Evolutionary conservation across 371 early-diverging fungal genomes (phyloP).

Genomic region (Apophysomyces sp.): DNA sequence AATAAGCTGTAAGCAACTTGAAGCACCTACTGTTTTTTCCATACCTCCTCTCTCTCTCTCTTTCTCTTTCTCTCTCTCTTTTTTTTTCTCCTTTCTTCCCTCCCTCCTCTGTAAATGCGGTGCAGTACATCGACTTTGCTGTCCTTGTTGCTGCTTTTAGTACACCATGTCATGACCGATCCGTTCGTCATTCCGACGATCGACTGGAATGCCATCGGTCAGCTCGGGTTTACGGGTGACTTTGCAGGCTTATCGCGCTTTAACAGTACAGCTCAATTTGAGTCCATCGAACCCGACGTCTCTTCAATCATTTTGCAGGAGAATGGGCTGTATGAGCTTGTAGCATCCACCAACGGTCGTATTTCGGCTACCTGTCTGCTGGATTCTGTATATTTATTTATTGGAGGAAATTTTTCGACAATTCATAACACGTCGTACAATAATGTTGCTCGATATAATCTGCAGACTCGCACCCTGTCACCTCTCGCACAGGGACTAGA

Average conservation of each 20-base stretch:
- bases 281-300: slow-evolving; percentile 10
- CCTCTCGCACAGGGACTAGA: slow-evolving; percentile 65
- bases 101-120: neutral
- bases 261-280: slow-evolving; percentile 16
- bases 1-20: neutral
- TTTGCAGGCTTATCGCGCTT: slow-evolving; percentile 33
- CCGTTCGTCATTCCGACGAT: slow-evolving; percentile 5
- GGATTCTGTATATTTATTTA: slow-evolving; percentile 19
- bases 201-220: slow-evolving; percentile 12
- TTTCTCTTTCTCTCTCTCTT: neutral
- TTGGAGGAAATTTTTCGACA: slow-evolving; percentile 48
- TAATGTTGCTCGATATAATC: slow-evolving; percentile 55
- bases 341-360: slow-evolving; percentile 13
- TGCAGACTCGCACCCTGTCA: slow-evolving; percentile 33
- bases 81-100: neutral
- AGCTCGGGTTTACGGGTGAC: slow-evolving; percentile 30
- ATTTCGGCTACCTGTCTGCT: slow-evolving; percentile 3
- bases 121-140: neutral
- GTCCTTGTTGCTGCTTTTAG: neutral
- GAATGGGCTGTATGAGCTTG: slow-evolving; percentile 14
- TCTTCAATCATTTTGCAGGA: slow-evolving; percentile 1
- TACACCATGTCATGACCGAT: neutral
- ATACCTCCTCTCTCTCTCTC: neutral
- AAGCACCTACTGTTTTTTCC: neutral
- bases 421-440: slow-evolving; percentile 26